Percentiles rank a stretch among this genome's conserved stretches.
Conservation (phyloP, 352 stramenopile genomes). For the Globisporangium cystogenes region DNA sequence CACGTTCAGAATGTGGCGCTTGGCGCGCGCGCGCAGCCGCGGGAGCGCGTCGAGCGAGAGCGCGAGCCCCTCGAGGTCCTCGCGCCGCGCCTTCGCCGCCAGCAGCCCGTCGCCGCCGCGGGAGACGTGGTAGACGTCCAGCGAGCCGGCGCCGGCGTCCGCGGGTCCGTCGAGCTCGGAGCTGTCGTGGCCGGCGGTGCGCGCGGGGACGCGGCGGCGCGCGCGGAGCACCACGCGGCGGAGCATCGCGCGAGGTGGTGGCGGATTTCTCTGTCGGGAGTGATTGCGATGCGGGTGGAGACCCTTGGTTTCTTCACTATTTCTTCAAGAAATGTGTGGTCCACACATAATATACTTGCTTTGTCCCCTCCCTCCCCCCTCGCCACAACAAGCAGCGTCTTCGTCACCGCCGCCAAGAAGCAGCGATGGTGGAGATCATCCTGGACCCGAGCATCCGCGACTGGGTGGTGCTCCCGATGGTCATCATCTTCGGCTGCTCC, state of each 20-base stretch:
- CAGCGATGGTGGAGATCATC: constrained; percentile 88
- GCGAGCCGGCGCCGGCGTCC: constrained; percentile 18
- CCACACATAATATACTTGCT: too few relatives aligned
- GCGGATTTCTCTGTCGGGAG: too few relatives aligned
- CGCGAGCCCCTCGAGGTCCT: constrained; percentile 11
- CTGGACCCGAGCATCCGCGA: constrained; percentile 92
- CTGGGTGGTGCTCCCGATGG: constrained; percentile 97
- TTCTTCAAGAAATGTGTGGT: too few relatives aligned
- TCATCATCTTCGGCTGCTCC: constrained; percentile 92
- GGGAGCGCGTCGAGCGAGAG: constrained; percentile 8
- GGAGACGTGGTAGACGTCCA: constrained; percentile 39
- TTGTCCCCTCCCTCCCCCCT: background rate
- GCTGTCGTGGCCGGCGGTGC: constrained; percentile 54
- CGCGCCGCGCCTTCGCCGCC: constrained; percentile 7
- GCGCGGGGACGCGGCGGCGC: constrained; percentile 50
- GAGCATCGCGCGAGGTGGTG: constrained; percentile 31
- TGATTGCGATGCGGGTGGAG: too few relatives aligned
- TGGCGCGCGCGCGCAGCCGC: constrained; percentile 7
- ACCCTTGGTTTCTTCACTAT: constrained; percentile 4
- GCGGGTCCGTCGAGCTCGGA: constrained; percentile 17
- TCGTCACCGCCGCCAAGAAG: too few relatives aligned
- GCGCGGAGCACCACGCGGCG: constrained; percentile 47
- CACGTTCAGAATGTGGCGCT: constrained; percentile 25
- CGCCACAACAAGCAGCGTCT: background rate
- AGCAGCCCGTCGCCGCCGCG: constrained; percentile 26